Evolutionary conservation across 208 protist species (phyloP).

Genomic region (Trypanosomatidae sp.): DNA sequence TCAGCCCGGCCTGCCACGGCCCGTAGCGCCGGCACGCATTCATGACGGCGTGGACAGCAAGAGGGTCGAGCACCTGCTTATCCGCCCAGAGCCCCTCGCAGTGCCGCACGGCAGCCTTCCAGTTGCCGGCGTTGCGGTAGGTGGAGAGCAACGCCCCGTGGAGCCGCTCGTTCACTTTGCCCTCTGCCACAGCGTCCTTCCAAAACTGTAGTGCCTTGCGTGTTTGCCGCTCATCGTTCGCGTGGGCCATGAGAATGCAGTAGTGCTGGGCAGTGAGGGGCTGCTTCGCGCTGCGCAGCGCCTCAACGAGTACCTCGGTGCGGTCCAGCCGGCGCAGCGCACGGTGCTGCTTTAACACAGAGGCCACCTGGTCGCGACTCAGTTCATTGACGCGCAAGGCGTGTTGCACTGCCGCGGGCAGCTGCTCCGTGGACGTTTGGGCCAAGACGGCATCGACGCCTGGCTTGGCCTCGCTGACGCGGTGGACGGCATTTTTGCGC

Average conservation of each 20-base stretch:
- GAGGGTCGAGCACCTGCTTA: slow-evolving; percentile 55
- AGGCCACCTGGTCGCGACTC: slow-evolving; percentile 38
- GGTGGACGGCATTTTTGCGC: slow-evolving; percentile 63
- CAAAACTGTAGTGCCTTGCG: slow-evolving; percentile 63
- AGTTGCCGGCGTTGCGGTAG: slow-evolving; percentile 63
- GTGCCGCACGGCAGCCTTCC: slow-evolving; percentile 67
- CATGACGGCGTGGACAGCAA: slow-evolving; percentile 75
- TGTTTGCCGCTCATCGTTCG: slow-evolving; percentile 72
- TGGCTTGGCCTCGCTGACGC: slow-evolving; percentile 50
- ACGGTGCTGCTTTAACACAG: slow-evolving; percentile 61
- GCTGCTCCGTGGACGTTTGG: slow-evolving; percentile 37
- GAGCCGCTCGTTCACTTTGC: slow-evolving; percentile 54
- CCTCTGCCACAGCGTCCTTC: slow-evolving; percentile 56
- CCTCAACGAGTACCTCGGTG: slow-evolving; percentile 51
- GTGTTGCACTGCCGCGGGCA: slow-evolving; percentile 39
- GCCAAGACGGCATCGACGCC: slow-evolving; percentile 39
- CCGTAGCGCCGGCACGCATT: slow-evolving; percentile 74
- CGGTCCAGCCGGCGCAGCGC: slow-evolving; percentile 75
- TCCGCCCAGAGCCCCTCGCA: slow-evolving; percentile 69
- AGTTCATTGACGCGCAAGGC: slow-evolving; percentile 61
- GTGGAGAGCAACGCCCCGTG: slow-evolving; percentile 74
- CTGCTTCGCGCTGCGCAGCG: slow-evolving; percentile 33
- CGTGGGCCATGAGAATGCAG: slow-evolving; percentile 81
- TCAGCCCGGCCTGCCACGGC: slow-evolving; percentile 50
- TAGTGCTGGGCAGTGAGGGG: slow-evolving; percentile 72